These are phyloP conservation scores for Eucalyptus dawsonii DNA, from an alignment of 345 rosid species.

Conservation along the genomic window DNA sequence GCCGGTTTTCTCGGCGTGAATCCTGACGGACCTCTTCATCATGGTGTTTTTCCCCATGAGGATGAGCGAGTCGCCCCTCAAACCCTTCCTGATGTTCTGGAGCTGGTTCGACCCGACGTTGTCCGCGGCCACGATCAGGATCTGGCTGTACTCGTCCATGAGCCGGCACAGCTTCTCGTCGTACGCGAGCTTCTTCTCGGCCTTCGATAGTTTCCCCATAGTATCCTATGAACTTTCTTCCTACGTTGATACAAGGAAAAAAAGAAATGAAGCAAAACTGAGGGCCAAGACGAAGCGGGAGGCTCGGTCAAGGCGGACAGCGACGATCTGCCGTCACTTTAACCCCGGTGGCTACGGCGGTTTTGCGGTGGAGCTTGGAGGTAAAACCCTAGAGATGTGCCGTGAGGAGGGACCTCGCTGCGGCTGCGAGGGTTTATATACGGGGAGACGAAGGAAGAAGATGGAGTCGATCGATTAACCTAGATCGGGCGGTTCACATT, in stretches of 20 bases:
- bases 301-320: slow-evolving; percentile 60
- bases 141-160: slow-evolving; percentile 72
- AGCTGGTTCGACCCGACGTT: slow-evolving; percentile 94
- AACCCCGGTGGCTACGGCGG: slow-evolving; percentile 17
- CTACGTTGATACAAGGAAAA: background rate
- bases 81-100: slow-evolving; percentile 73
- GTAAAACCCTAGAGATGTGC: background rate
- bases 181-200: slow-evolving; percentile 71
- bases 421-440: background rate
- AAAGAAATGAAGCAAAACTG: slow-evolving; percentile 7
- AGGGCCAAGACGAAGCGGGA: slow-evolving; percentile 48
- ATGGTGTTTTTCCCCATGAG: slow-evolving; percentile 96
- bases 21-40: slow-evolving; percentile 84
- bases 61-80: slow-evolving; percentile 77
- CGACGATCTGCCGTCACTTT: slow-evolving; percentile 41
- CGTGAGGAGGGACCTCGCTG: background rate
- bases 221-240: background rate
- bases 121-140: slow-evolving; percentile 67
- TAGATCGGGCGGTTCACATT: slow-evolving; percentile 40
- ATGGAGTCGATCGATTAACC: slow-evolving; percentile 6
- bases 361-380: background rate
- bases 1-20: slow-evolving; percentile 71
- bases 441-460: background rate
- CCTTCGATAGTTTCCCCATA: slow-evolving; percentile 44
- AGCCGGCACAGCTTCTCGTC: slow-evolving; percentile 73